These are phyloP conservation scores for Pigoraptor vietnamica DNA, from an alignment of 78 protist genomes.

Conservation along the genomic window DNA sequence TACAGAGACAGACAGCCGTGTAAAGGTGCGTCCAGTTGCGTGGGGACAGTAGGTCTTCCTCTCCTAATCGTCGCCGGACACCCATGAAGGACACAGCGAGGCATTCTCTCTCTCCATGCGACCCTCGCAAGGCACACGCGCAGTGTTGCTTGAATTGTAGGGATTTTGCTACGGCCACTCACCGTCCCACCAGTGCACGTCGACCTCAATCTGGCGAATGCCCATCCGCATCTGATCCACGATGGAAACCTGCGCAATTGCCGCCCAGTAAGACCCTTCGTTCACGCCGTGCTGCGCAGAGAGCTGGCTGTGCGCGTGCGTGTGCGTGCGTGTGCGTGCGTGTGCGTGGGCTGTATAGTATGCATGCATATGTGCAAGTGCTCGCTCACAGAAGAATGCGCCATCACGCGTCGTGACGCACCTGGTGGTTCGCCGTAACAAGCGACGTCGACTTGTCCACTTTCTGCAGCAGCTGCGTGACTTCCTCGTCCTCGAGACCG, in stretches of 20 bases:
- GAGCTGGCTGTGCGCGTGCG: no score
- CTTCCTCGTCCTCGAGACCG: not conserved
- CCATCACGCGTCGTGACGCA: no score
- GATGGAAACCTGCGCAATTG: not conserved
- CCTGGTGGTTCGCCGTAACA: not conserved
- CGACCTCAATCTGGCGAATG: not conserved
- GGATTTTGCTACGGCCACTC: not conserved
- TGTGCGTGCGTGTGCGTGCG: not conserved
- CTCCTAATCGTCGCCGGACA: no score
- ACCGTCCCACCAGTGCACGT: not conserved
- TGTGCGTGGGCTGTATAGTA: not conserved
- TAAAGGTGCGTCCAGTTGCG: no score
- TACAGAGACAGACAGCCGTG: no score
- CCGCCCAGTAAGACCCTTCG: no score
- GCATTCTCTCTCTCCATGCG: no score
- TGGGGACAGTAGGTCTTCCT: no score
- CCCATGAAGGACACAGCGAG: no score
- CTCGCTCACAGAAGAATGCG: no score
- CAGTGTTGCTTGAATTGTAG: not conserved
- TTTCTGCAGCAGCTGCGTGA: not conserved
- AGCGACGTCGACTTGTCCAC: not conserved
- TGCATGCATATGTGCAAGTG: no score
- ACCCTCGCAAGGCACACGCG: not conserved
- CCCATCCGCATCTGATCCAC: not conserved
- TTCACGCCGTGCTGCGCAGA: no score